Evolutionary conservation across 164 flowering plant species (phyloP).

Genomic region (Liquidambar formosana): DNA sequence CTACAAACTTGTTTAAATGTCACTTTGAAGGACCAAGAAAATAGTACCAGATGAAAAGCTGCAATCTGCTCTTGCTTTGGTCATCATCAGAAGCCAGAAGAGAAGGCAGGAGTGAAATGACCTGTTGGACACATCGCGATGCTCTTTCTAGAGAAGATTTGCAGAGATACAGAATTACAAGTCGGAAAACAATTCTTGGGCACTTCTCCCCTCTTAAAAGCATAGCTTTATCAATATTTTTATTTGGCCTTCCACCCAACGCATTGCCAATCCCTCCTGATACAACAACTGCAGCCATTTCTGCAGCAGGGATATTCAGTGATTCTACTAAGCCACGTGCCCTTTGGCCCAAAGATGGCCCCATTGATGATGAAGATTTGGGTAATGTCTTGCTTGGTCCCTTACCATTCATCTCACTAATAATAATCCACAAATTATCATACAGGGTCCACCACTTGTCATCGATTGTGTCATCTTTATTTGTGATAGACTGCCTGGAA

Average conservation of each 20-base stretch:
- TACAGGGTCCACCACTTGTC: slow-evolving; percentile 85
- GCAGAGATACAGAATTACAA: slow-evolving; percentile 76
- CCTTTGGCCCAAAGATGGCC: slow-evolving; percentile 93
- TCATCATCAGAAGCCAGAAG: slow-evolving; percentile 87
- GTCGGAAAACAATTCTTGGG: slow-evolving; percentile 79
- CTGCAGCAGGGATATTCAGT: slow-evolving; percentile 96
- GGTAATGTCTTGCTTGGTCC: slow-evolving; percentile 66
- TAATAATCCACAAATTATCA: slow-evolving; percentile 79
- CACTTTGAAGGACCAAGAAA: neutral
- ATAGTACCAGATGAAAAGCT: slow-evolving; percentile 83
- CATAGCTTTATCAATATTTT: slow-evolving; percentile 88
- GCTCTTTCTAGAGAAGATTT: slow-evolving; percentile 77
- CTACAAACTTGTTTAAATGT: neutral
- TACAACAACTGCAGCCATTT: slow-evolving; percentile 99
- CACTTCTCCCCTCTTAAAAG: slow-evolving; percentile 88
- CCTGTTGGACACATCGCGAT: slow-evolving; percentile 79
- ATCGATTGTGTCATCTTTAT: slow-evolving; percentile 39
- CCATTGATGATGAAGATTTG: slow-evolving; percentile 53
- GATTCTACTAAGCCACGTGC: slow-evolving; percentile 99
- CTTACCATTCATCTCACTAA: slow-evolving; percentile 81
- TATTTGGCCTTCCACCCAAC: slow-evolving; percentile 77
- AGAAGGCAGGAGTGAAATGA: slow-evolving; percentile 75
- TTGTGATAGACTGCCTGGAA: slow-evolving; percentile 22
- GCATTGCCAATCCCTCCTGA: slow-evolving; percentile 96
- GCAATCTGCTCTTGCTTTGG: slow-evolving; percentile 84